These are phyloP conservation scores for Hemileccinum impolitum DNA, from an alignment of 768 basidiomycete species.

Conservation along the genomic window DNA sequence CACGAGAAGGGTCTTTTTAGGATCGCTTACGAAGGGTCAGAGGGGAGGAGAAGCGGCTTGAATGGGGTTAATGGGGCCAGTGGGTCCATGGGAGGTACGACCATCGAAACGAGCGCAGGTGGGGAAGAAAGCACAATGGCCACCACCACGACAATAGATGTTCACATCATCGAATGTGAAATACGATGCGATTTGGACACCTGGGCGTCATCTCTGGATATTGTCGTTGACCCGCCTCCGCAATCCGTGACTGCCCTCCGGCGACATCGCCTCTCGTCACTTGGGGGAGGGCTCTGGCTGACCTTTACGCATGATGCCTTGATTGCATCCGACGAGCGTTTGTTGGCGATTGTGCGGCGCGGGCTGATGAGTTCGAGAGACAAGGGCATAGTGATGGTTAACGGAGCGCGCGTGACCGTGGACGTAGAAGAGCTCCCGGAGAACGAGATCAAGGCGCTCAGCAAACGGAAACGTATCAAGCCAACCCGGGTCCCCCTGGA, in stretches of 20 bases:
- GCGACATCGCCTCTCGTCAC: constrained; percentile 79
- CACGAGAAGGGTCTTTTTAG: constrained; percentile 80
- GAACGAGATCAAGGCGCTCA: constrained; percentile 76
- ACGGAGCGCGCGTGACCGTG: constrained; percentile 79
- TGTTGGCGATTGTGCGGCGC: constrained; percentile 70
- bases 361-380: constrained; percentile 63
- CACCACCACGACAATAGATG: constrained; percentile 16
- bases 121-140: constrained; percentile 13
- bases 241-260: constrained; percentile 77
- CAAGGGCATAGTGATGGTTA: constrained; percentile 82
- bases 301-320: constrained; percentile 84
- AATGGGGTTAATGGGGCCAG: constrained; percentile 21
- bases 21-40: constrained; percentile 76
- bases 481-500: constrained; percentile 87
- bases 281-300: constrained; percentile 93
- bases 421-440: constrained; percentile 90
- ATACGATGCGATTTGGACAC: constrained; percentile 89
- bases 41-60: constrained; percentile 41
- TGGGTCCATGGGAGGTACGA: background rate
- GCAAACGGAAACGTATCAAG: constrained; percentile 83
- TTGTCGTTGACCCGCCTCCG: constrained; percentile 92
- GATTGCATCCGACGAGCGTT: constrained; percentile 72
- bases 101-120: constrained; percentile 10
- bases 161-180: constrained; percentile 78
- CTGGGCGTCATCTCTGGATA: constrained; percentile 80